phyloP scores from a whole-genome alignment of 2,329 filamentous ascomycete species.

The Chaetoscypha palmicola region DNA sequence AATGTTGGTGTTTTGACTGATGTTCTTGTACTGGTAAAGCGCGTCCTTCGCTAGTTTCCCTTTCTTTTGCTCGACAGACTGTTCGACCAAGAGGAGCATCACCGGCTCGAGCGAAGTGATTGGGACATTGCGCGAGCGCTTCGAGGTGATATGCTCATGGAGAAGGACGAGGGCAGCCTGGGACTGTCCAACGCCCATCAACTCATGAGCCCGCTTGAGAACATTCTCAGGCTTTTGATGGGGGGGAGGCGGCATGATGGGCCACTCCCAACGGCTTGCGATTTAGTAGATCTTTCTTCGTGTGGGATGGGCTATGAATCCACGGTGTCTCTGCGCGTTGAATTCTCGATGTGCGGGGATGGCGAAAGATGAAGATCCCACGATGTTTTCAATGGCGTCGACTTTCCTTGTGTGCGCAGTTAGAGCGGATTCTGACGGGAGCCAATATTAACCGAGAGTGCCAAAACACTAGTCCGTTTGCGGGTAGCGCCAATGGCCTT shows the following conservation, averaged over 20 bases:
- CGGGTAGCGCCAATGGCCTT: too few species aligned
- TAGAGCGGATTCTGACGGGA: neutral
- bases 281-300: neutral
- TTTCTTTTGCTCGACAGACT: conserved; percentile 95
- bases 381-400: conserved; percentile 2
- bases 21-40: conserved; percentile 99
- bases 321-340: neutral
- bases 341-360: conserved; percentile 2
- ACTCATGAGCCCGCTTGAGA: conserved; percentile 94
- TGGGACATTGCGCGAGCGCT: conserved; percentile 93
- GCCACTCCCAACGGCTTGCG: conserved; percentile 15
- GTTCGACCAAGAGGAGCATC: conserved; percentile 94
- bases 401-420: conserved; percentile 1
- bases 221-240: conserved; percentile 99
- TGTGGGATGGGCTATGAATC: neutral
- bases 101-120: conserved; percentile 95
- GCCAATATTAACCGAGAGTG: neutral
- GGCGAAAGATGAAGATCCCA: conserved; percentile 4
- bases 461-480: neutral
- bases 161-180: conserved; percentile 88
- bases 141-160: conserved; percentile 98
- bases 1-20: conserved; percentile 97
- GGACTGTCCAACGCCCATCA: conserved; percentile 94
- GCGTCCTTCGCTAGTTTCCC: conserved; percentile 98
- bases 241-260: conserved; percentile 68